phyloP scores from a whole-genome alignment of 1,284 basidiomycete species.

The Irpex lacteus region DNA sequence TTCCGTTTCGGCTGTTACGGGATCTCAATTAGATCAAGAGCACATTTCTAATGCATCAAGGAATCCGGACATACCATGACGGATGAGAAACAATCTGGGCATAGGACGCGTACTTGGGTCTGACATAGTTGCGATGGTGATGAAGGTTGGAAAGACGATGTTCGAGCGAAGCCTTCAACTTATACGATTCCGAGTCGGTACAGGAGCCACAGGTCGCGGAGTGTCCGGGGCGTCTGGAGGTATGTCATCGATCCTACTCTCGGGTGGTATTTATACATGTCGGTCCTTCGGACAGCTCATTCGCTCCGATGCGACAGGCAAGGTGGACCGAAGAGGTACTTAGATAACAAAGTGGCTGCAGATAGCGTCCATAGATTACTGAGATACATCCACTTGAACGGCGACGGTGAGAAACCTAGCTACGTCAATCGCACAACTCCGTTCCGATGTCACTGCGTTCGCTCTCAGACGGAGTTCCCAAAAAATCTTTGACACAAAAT shows the following conservation, averaged over 20 bases:
- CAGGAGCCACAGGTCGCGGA: background rate
- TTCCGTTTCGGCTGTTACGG: conserved; percentile 78
- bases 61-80: conserved; percentile 55
- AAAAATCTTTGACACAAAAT: too few relatives aligned
- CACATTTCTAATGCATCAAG: background rate
- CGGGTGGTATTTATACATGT: background rate
- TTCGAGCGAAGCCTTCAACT: background rate
- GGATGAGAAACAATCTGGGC: conserved; percentile 74
- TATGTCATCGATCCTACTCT: background rate
- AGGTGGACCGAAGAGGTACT: too few relatives aligned
- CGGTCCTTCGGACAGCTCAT: too few relatives aligned
- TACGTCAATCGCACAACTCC: too few relatives aligned
- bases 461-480: too few relatives aligned
- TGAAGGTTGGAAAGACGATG: background rate
- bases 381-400: too few relatives aligned
- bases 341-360: too few relatives aligned
- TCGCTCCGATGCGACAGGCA: too few relatives aligned
- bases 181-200: background rate
- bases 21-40: background rate
- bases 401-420: too few relatives aligned
- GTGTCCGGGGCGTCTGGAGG: background rate
- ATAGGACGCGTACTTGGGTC: conserved; percentile 42
- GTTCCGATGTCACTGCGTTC: too few relatives aligned
- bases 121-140: conserved; percentile 4
- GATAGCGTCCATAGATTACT: too few relatives aligned